A percentile compares a stretch with the other conserved stretches of the same genome.
phyloP scores from a whole-genome alignment of 306 rosid species.

The Rosa persica region DNA sequence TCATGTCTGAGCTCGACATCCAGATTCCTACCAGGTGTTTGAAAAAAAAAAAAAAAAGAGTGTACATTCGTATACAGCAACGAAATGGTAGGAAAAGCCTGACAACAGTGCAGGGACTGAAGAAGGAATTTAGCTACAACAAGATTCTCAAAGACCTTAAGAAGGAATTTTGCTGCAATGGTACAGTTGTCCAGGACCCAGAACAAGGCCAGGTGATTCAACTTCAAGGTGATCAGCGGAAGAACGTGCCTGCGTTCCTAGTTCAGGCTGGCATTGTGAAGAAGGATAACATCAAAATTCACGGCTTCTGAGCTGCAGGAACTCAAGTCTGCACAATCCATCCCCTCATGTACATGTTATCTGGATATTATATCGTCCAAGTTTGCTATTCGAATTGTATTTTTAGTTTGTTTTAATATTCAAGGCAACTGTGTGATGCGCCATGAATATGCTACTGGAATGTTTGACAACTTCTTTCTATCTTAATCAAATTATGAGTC shows the following conservation, averaged over 20 bases:
- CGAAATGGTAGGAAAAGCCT: conserved; percentile 25
- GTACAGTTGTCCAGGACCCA: conserved; percentile 24
- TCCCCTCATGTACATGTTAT: background rate
- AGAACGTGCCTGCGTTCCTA: conserved; percentile 18
- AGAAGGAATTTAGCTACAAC: conserved; percentile 23
- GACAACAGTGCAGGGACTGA: conserved; percentile 26
- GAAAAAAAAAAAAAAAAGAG: conserved; percentile 22
- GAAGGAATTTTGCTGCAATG: conserved; percentile 23
- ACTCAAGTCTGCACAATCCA: background rate
- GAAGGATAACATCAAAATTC: conserved; percentile 26
- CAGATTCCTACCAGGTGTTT: conserved; percentile 55
- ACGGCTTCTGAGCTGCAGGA: conserved; percentile 19
- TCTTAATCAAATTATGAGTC: background rate
- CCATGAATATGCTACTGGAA: background rate
- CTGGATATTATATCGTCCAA: background rate
- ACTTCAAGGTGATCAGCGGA: conserved; percentile 27
- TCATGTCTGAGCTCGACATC: conserved; percentile 79
- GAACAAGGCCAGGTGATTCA: conserved; percentile 25
- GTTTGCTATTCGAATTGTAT: background rate
- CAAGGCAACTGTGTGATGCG: conserved; percentile 2
- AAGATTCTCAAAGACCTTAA: conserved; percentile 21
- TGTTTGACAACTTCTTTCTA: background rate
- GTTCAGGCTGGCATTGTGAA: conserved; percentile 24
- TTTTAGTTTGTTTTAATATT: background rate
- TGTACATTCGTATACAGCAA: conserved; percentile 23